Evolutionary conservation across 768 basidiomycete species (phyloP).

Genomic region (Rhodotorula paludigena): DNA sequence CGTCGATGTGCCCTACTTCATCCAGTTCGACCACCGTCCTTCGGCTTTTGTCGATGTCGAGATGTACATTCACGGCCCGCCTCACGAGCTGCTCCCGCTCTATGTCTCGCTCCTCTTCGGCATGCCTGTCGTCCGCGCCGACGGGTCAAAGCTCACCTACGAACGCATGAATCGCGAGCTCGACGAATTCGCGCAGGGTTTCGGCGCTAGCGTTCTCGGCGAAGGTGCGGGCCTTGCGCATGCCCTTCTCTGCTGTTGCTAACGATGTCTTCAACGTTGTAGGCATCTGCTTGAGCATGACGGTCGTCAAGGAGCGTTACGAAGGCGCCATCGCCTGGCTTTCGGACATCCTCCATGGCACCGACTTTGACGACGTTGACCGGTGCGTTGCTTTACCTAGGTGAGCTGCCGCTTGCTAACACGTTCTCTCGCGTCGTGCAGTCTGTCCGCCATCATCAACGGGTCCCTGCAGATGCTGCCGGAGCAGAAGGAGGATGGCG

Average conservation of each 20-base stretch:
- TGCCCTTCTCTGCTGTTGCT: too few species aligned
- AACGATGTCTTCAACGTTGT: too few species aligned
- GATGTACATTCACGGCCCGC: conserved; percentile 70
- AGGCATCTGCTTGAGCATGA: conserved; percentile 54
- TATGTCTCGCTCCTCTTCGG: conserved; percentile 81
- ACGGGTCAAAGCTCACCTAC: conserved; percentile 65
- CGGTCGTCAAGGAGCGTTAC: conserved; percentile 68
- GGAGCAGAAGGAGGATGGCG: conserved; percentile 80
- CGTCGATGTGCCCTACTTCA: conserved; percentile 69
- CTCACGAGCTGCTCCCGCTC: conserved; percentile 64
- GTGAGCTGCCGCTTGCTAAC: too few species aligned
- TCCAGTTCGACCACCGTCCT: conserved; percentile 74
- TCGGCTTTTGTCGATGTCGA: conserved; percentile 85
- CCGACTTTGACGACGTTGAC: conserved; percentile 67
- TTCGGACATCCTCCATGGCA: conserved; percentile 69
- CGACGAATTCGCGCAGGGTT: conserved; percentile 80
- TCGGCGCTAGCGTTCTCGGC: conserved; percentile 62
- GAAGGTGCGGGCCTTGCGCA: conserved; percentile 58
- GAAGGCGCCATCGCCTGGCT: conserved; percentile 79
- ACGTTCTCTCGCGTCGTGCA: conserved; percentile 44
- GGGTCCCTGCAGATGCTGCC: conserved; percentile 84
- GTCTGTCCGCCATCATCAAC: conserved; percentile 73
- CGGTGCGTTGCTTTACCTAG: conserved; percentile 52
- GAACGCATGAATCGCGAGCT: conserved; percentile 85
- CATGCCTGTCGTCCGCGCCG: conserved; percentile 65